Base-by-base conservation (phyloP, 805 yeast genomes). In the Lachancea sp. region DNA sequence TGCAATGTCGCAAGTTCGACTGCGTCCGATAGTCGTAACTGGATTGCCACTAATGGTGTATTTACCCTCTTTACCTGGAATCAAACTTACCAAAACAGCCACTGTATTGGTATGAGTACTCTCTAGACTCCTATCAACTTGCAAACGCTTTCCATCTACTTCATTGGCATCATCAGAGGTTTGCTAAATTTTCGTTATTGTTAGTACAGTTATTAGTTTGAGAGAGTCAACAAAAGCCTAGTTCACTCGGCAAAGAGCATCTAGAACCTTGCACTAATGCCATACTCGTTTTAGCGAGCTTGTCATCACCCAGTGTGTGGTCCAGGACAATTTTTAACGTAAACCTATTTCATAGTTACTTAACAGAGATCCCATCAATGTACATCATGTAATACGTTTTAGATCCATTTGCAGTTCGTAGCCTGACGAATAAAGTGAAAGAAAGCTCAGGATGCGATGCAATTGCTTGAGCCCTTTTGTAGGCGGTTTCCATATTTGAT, bases 1-100 rank as follows among this genome's bases (percentile, higher is more conserved):
- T 3, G 65, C 61, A 11, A 80, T 57, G 46, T 80, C 84, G 56
- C 84, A 78, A 8, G 73, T 63, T 36, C 78, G 68, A 51, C 82
- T 76, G 43, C 85, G 65, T 1, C 85, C 85, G 4, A 75, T 59
- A 0, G 60, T 46, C 1, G 64, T 53, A 3, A 58, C 54, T 2
- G 60, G 50, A 22, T 69, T 54, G 19, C 67, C 48, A 2, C 51
- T 49, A n/a, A 77, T 43, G 1, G 45, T 33, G 5, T 51, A 44
- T n/a, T 43, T 49, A 25, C 63, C 61, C 35, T 59, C 59, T 37
- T 54, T 58, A 3, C 60, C 64, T 5, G 66, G 65, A 11, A 59
- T 59, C 16, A 60, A 43, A 45, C 54, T 61, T 23, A 57, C 46
- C 18, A 61, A 34, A 8, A 46, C 47, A 4, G 51, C 65, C 15